Evolutionary conservation across 1,284 basidiomycete species (phyloP).

Genomic region (Pseudozyma flocculosa): DNA sequence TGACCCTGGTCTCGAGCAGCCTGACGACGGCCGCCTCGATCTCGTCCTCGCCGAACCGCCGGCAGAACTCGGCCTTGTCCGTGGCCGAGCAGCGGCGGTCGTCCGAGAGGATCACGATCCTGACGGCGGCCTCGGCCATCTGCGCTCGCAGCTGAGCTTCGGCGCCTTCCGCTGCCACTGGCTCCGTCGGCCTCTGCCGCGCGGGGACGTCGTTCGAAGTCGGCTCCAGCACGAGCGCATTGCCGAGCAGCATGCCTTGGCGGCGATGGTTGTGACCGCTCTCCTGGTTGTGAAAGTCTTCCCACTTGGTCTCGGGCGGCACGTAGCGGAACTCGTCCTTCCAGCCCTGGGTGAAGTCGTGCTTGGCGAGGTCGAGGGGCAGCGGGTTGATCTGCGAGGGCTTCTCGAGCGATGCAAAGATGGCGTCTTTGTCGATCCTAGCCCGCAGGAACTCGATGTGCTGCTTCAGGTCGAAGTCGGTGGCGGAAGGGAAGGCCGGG

Average conservation of each 20-base stretch:
- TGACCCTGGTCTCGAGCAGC: constrained; percentile 22
- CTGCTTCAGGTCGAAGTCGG: constrained; percentile 72
- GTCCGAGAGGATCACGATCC: constrained; percentile 7
- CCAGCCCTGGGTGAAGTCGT: constrained; percentile 30
- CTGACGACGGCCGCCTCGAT: constrained; percentile 32
- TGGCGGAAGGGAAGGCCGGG: constrained; percentile 67
- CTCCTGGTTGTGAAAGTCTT: constrained; percentile 14
- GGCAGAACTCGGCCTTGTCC: constrained; percentile 20
- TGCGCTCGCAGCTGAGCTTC: not conserved
- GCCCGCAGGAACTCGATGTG: constrained; percentile 74
- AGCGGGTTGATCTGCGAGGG: constrained; percentile 19
- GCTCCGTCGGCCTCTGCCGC: not conserved
- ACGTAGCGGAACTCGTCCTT: constrained; percentile 16
- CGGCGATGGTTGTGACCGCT: constrained; percentile 16
- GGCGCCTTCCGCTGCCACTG: not conserved
- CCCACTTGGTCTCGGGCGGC: constrained; percentile 9
- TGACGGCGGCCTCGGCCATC: constrained; percentile 30
- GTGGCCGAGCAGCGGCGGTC: constrained; percentile 6
- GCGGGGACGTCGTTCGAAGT: too few relatives aligned
- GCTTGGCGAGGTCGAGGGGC: constrained; percentile 12
- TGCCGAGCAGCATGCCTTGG: constrained; percentile 15
- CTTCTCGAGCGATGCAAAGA: constrained; percentile 27
- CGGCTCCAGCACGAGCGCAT: constrained; percentile 8
- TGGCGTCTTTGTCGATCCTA: constrained; percentile 74
- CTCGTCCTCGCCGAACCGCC: constrained; percentile 11